Evolutionary conservation across 1,139 yeast species (phyloP).

Genomic region (Geotrichum cucujoidarum): DNA sequence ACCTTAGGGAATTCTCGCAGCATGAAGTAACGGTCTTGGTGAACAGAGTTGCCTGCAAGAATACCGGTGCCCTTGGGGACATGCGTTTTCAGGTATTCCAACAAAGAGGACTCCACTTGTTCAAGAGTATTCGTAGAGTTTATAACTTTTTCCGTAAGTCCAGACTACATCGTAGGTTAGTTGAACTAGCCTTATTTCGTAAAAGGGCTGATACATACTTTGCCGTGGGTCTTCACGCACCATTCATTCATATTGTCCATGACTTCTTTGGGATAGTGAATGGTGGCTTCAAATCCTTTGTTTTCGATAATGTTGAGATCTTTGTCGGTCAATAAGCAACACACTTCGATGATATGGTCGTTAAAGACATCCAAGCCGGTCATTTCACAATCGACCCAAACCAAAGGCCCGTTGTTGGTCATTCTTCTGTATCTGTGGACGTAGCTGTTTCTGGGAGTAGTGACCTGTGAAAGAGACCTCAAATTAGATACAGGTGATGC

Average conservation of each 20-base stretch:
- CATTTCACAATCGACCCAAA: constrained; percentile 93
- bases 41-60: constrained; percentile 87
- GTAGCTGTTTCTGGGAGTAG: constrained; percentile 6
- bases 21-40: constrained; percentile 87
- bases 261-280: constrained; percentile 61
- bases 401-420: constrained; percentile 37
- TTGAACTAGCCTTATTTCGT: no score
- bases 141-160: constrained; percentile 67
- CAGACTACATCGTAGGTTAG: constrained; percentile 42
- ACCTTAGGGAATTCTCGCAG: constrained; percentile 75
- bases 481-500: no score
- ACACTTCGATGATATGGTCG: constrained; percentile 83
- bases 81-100: constrained; percentile 54
- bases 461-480: no score
- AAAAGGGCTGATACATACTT: constrained; percentile 24
- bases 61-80: constrained; percentile 55
- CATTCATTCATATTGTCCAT: constrained; percentile 77
- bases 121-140: constrained; percentile 50
- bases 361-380: constrained; percentile 76
- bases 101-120: constrained; percentile 60
- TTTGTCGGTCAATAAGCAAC: constrained; percentile 86
- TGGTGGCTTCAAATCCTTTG: constrained; percentile 71
- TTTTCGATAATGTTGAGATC: constrained; percentile 61
- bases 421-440: constrained; percentile 9
- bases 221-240: constrained; percentile 77